A percentile compares a stretch with the other conserved stretches of the same genome.
These are phyloP conservation scores for Komagataella ulmi DNA, from an alignment of 805 yeast genomes.

Conservation along the genomic window DNA sequence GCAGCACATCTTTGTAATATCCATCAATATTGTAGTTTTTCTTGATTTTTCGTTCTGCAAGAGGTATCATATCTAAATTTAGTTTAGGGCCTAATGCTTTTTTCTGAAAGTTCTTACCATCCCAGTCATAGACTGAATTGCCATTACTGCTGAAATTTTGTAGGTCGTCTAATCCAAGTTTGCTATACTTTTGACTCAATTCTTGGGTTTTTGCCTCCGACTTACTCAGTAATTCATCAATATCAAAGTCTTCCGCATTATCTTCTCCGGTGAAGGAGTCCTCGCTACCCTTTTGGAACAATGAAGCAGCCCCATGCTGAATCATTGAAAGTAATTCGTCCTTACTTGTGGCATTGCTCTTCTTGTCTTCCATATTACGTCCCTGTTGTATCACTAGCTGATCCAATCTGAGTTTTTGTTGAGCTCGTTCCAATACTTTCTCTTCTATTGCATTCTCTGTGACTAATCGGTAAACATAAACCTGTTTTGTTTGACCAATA, in stretches of 20 bases:
- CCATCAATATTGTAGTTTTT: constrained; percentile 76
- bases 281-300: constrained; percentile 38
- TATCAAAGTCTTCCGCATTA: constrained; percentile 43
- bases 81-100: constrained; percentile 26
- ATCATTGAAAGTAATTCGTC: constrained; percentile 91
- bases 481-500: constrained; percentile 80
- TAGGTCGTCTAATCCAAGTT: constrained; percentile 83
- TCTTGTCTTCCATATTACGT: constrained; percentile 26
- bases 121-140: constrained; percentile 87
- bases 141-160: constrained; percentile 77
- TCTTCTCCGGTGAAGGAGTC: constrained; percentile 10
- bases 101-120: constrained; percentile 75
- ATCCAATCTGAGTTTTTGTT: constrained; percentile 66
- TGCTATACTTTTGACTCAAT: constrained; percentile 70
- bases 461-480: constrained; percentile 62
- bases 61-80: constrained; percentile 54
- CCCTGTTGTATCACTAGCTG: constrained; percentile 79
- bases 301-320: constrained; percentile 90
- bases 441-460: constrained; percentile 80
- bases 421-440: constrained; percentile 68
- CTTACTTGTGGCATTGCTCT: constrained; percentile 25
- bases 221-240: constrained; percentile 65
- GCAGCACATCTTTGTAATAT: constrained; percentile 37
- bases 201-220: constrained; percentile 77
- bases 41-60: constrained; percentile 55